Evolutionary conservation across 495 filamentous ascomycete species (phyloP), one percentile per base, ranked within the genome.

Genomic region (Penicillium fimorum): DNA sequence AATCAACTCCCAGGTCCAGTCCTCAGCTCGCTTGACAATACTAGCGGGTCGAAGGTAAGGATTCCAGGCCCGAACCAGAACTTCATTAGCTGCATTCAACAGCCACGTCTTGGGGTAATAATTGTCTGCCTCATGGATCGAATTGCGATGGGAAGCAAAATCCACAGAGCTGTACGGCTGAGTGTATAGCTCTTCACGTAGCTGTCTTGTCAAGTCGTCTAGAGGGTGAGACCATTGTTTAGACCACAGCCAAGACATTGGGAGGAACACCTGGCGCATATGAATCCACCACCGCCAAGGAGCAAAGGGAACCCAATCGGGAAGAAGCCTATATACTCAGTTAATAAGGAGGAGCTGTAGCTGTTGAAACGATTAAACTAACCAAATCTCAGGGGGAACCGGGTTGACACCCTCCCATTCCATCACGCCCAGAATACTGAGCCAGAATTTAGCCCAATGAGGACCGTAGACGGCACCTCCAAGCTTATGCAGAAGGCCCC

Each of bases 251-350:
- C 87, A 97, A 12, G 87, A 85, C 90, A 97, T 96, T 10, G 93
- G 88, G 35, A 96, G 71, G 69, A 92, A 96, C 30, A 98, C 93
- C 68, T 87, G 84, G 15, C 94, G 90, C 71, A 96, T 96, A 58
- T 98, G 94, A 58, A 96, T 91, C 94, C 94, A 98, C 94, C 94
- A 98, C 45, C 91, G 80, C 94, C 95, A 97, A 0, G 95, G 94
- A 10, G 90, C 87, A 61, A 97, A 82, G 1, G 94, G 95, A 13
- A 92, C 84, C 93, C 94, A 97, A 70, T 97, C 91, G 2, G 94
- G 95, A 2, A 98, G 76, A 25, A 97, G 82, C 82, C 82, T 85
- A 50, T 10, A 38, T 1, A 13, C 33, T 37, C 46, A 30, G 50
- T 61, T n/a, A 60, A 45, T 12, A 45, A 20, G 17, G 30, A 11